Percentiles rank a stretch among this genome's conserved stretches.
These are phyloP conservation scores for Pestalotiopsis sp. DNA, from an alignment of 2,329 filamentous ascomycete genomes.

Conservation along the genomic window DNA sequence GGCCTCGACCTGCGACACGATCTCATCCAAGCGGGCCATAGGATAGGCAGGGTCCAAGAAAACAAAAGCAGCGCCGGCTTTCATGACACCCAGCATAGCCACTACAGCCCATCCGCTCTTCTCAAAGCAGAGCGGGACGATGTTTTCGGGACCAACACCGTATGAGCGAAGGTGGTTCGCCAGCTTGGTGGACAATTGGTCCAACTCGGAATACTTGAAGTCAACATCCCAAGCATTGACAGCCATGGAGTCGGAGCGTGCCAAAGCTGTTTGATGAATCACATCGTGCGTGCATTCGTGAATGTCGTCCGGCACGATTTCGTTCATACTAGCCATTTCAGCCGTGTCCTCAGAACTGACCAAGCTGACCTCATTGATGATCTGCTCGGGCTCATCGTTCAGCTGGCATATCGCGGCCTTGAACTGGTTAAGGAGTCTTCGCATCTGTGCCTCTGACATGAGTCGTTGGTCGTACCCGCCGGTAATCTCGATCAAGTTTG, in stretches of 20 bases:
- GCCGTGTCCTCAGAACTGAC: slow-evolving; percentile 6
- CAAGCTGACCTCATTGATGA: neutral
- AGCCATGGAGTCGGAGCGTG: slow-evolving; percentile 18
- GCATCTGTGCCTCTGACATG: slow-evolving; percentile 8
- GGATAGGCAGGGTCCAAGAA: slow-evolving; percentile 37
- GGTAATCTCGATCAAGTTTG: slow-evolving; percentile 3
- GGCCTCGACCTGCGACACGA: slow-evolving; percentile 13
- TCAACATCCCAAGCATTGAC: slow-evolving; percentile 32
- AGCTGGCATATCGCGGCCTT: neutral
- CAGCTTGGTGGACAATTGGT: slow-evolving; percentile 16
- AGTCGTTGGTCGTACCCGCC: neutral
- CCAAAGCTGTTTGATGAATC: neutral
- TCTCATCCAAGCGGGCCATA: slow-evolving; percentile 9
- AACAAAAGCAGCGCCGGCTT: slow-evolving; percentile 26
- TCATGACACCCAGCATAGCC: slow-evolving; percentile 28
- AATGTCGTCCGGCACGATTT: neutral
- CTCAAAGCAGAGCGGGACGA: slow-evolving; percentile 28
- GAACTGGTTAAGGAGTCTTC: slow-evolving; percentile 1
- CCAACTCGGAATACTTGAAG: slow-evolving; percentile 32
- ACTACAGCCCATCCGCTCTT: slow-evolving; percentile 27
- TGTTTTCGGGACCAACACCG: slow-evolving; percentile 9
- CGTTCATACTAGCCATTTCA: slow-evolving; percentile 11
- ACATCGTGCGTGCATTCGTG: slow-evolving; percentile 8
- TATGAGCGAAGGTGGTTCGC: neutral
- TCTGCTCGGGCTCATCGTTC: neutral